Percentiles rank a stretch among this genome's conserved stretches.
Evolutionary conservation across 2,329 filamentous ascomycete genomes (phyloP).

Genomic region (Phialophora chinensis): DNA sequence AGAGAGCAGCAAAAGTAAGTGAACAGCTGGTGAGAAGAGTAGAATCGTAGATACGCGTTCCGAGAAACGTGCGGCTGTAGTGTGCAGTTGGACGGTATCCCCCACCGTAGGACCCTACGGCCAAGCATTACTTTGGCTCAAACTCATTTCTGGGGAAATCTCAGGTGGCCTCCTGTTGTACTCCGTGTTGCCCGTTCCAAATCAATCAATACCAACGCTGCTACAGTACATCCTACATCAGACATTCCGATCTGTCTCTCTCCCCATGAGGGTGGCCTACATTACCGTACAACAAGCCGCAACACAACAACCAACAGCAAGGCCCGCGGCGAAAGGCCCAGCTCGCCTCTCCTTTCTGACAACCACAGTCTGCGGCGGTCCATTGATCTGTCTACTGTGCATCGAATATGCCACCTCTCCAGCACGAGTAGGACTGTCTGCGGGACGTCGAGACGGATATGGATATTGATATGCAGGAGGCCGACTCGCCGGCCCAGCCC

Average conservation of each 20-base stretch:
- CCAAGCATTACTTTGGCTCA: neutral
- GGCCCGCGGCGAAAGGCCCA: neutral
- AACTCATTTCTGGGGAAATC: neutral
- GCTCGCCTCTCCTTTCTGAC: neutral
- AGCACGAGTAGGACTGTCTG: neutral
- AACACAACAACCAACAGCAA: constrained; percentile 4
- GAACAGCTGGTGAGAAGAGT: neutral
- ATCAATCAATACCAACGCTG: no score
- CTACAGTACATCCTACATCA: no score
- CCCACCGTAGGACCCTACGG: neutral
- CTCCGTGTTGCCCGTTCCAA: neutral
- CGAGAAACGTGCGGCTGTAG: neutral
- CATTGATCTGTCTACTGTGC: neutral
- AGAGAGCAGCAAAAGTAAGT: neutral
- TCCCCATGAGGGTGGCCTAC: neutral
- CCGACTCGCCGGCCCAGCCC: neutral
- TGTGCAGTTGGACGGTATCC: neutral
- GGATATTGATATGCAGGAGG: neutral
- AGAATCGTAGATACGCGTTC: no score
- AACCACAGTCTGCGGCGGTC: neutral
- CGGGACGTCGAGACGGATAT: neutral
- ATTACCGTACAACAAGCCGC: constrained; percentile 6
- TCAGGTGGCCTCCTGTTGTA: neutral
- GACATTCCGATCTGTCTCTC: no score
- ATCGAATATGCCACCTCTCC: neutral